phyloP scores from a whole-genome alignment of 805 yeast genomes.

The Ogataea methylovora region DNA sequence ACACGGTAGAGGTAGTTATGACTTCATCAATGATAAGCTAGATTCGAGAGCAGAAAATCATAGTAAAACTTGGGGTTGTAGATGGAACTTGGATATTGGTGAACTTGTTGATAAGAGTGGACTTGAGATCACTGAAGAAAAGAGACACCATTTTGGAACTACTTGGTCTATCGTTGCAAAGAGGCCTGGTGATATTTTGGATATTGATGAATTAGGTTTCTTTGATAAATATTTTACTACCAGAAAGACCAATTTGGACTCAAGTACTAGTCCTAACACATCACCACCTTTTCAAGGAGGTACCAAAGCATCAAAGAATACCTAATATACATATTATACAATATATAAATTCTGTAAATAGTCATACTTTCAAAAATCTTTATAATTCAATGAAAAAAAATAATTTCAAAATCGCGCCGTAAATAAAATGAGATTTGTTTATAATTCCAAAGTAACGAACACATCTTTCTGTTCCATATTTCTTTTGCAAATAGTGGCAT shows the following conservation, averaged over 20 bases:
- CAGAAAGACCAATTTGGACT: conserved; percentile 22
- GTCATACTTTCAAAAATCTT: background rate
- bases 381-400: background rate
- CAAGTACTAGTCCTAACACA: conserved; percentile 13
- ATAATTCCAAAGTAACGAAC: background rate
- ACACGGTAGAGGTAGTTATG: conserved; percentile 85
- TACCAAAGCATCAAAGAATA: too few species aligned
- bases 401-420: background rate
- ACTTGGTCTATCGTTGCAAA: conserved; percentile 82
- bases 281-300: too few species aligned
- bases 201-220: conserved; percentile 38
- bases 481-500: too few species aligned
- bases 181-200: conserved; percentile 56
- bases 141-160: conserved; percentile 83
- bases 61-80: conserved; percentile 89
- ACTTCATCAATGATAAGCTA: conserved; percentile 67
- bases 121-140: conserved; percentile 71
- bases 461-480: too few species aligned
- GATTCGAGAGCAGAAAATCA: conserved; percentile 80
- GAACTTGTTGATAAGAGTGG: conserved; percentile 80
- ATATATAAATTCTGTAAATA: too few species aligned
- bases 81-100: conserved; percentile 95
- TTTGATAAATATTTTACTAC: conserved; percentile 40
- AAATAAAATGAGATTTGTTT: too few species aligned
- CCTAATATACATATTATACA: too few species aligned